These are phyloP conservation scores for Agarophyton chilense DNA, from an alignment of 23 red algal genomes.

Conservation along the genomic window DNA sequence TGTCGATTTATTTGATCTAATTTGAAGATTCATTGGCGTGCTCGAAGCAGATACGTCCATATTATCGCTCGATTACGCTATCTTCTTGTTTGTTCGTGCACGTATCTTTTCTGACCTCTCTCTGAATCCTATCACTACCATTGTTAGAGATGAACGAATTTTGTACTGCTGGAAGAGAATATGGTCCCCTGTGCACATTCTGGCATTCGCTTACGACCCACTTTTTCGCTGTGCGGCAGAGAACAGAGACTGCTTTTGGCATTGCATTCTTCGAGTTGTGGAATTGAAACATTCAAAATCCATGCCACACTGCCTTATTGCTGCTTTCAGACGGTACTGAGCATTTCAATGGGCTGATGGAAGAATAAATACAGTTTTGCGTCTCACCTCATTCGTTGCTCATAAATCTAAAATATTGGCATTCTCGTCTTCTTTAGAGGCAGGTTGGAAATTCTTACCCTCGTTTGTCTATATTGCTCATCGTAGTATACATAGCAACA, in stretches of 20 bases:
- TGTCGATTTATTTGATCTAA: background rate
- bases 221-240: background rate
- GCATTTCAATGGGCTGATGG: background rate
- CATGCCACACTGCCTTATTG: background rate
- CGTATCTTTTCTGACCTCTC: no score
- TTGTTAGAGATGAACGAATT: no score
- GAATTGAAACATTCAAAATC: background rate
- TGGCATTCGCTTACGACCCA: background rate
- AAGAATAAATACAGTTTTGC: background rate
- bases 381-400: background rate
- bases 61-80: background rate
- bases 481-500: background rate
- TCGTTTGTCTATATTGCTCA: background rate
- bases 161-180: background rate
- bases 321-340: background rate
- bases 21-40: background rate
- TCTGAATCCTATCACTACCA: no score
- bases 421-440: background rate
- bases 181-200: background rate
- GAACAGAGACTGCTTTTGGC: background rate
- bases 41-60: background rate
- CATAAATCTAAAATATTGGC: background rate
- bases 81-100: background rate
- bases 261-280: background rate
- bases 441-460: background rate